Percentiles rank a stretch among this genome's conserved stretches.
These are phyloP conservation scores for Paraphaeosphaeria minitans DNA, from an alignment of 2,329 filamentous ascomycete species.

Conservation along the genomic window DNA sequence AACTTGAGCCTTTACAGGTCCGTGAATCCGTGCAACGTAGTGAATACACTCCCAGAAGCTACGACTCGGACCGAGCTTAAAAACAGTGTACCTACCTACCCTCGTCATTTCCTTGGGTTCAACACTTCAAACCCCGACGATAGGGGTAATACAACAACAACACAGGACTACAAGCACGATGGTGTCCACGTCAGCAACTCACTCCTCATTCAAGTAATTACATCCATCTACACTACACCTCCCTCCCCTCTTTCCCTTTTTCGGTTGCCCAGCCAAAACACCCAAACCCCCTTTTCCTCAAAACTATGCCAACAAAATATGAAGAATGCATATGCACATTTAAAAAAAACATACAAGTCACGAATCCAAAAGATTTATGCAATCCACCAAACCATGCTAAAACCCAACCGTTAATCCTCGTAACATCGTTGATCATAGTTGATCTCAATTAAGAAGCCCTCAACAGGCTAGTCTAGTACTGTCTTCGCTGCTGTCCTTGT, in stretches of 20 bases:
- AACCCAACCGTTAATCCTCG: background rate
- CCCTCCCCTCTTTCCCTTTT: background rate
- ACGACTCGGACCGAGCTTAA: no score
- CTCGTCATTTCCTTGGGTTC: no score
- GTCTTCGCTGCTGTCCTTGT: conserved; percentile 22
- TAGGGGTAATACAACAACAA: background rate
- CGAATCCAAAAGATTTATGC: background rate
- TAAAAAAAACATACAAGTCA: background rate
- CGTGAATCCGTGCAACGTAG: no score
- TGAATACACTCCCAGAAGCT: no score
- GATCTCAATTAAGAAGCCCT: background rate
- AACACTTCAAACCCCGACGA: no score
- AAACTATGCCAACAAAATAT: background rate
- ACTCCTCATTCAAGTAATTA: background rate
- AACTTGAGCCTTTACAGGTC: no score
- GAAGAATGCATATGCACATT: background rate
- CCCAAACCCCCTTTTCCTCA: background rate
- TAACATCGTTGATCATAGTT: background rate
- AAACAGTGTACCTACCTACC: no score
- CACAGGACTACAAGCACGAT: background rate
- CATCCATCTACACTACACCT: background rate
- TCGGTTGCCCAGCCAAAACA: background rate
- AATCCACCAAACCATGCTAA: background rate
- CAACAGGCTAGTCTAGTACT: background rate
- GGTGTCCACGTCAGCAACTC: background rate